Evolutionary conservation across 2,329 filamentous ascomycete genomes (phyloP).

Genomic region (Penicillium sp.): DNA sequence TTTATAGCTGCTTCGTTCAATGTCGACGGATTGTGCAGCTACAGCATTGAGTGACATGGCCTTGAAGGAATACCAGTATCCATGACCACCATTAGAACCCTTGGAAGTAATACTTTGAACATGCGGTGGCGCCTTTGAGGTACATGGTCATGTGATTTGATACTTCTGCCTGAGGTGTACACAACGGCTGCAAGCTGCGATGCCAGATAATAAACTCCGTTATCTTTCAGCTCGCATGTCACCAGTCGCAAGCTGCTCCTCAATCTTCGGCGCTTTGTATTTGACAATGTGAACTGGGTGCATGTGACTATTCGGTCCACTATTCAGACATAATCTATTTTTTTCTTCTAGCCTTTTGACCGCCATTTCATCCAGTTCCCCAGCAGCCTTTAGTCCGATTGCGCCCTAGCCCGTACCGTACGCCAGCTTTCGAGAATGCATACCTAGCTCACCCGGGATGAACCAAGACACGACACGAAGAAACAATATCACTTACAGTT

Average conservation of each 20-base stretch:
- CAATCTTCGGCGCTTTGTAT: neutral
- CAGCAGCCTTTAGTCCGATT: neutral
- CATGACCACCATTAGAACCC: no score
- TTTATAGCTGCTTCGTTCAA: no score
- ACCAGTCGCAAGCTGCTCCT: neutral
- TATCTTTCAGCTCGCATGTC: neutral
- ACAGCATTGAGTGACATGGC: no score
- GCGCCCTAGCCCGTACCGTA: neutral
- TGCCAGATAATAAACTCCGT: neutral
- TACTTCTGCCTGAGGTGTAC: neutral
- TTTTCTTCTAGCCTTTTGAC: neutral
- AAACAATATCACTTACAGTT: neutral
- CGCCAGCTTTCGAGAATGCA: neutral
- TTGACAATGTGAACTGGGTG: neutral
- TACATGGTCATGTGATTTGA: neutral
- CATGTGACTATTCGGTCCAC: neutral
- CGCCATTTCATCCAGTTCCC: neutral
- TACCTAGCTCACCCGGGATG: neutral
- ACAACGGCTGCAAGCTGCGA: neutral
- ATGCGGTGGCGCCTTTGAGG: no score
- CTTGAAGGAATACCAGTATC: no score
- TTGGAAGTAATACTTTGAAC: no score
- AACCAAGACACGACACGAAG: neutral
- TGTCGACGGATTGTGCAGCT: no score
- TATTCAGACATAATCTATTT: neutral